Conservation (phyloP, 2,329 filamentous ascomycete genomes). For the Achaetomium macrosporum region DNA sequence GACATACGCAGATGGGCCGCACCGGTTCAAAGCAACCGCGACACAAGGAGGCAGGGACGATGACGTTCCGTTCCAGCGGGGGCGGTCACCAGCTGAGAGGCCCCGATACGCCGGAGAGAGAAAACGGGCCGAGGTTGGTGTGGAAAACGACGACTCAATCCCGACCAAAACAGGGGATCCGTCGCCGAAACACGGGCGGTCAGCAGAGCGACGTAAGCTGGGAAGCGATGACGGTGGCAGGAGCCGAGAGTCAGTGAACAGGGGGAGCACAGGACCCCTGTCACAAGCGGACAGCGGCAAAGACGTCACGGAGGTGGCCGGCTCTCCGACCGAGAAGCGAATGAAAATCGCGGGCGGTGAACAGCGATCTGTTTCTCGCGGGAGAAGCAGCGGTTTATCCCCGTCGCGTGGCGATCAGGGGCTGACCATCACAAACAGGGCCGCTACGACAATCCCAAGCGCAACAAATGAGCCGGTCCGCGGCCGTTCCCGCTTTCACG, state of each 20-base stretch:
- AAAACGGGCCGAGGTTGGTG: too few species aligned
- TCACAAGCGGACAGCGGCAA: slow-evolving; percentile 19
- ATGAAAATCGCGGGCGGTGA: neutral
- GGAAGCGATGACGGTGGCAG: neutral
- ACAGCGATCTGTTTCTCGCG: neutral
- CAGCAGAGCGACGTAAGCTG: neutral
- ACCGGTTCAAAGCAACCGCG: neutral
- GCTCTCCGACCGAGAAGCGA: neutral
- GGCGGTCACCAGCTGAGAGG: neutral
- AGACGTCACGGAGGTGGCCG: slow-evolving; percentile 15
- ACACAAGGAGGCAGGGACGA: neutral
- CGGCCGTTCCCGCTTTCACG: too few species aligned
- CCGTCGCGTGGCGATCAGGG: neutral
- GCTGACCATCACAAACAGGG: too few species aligned
- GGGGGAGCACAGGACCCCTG: slow-evolving; percentile 6
- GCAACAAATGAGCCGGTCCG: too few species aligned
- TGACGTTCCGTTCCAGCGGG: neutral
- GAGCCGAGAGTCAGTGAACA: neutral
- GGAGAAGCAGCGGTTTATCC: neutral
- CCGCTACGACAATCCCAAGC: neutral
- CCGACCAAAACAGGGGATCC: neutral
- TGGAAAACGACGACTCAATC: neutral
- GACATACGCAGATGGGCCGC: slow-evolving; percentile 2
- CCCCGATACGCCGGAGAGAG: neutral
- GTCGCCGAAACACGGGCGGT: neutral